Evolutionary conservation across 2,329 filamentous ascomycete genomes (phyloP).

Genomic region (Nothomitra cinnamomea): DNA sequence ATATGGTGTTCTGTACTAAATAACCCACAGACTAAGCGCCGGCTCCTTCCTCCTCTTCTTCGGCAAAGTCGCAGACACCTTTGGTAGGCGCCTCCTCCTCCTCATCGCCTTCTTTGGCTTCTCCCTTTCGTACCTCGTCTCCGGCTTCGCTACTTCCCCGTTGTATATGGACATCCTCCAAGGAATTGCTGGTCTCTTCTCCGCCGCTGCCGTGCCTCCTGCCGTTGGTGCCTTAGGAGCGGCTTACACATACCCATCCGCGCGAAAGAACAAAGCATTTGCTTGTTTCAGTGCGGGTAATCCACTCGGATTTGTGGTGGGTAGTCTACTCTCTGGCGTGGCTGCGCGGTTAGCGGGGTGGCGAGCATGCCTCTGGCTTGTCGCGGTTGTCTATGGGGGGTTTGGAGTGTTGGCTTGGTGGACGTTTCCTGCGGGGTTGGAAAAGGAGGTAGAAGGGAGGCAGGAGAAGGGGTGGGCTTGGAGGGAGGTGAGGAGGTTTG

Average conservation of each 20-base stretch:
- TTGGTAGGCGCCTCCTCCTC: slow-evolving; percentile 45
- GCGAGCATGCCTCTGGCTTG: slow-evolving; percentile 43
- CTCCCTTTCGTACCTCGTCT: slow-evolving; percentile 36
- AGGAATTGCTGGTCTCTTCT: slow-evolving; percentile 46
- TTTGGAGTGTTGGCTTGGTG: slow-evolving; percentile 41
- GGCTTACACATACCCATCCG: slow-evolving; percentile 42
- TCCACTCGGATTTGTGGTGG: slow-evolving; percentile 38
- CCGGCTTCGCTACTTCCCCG: slow-evolving; percentile 39
- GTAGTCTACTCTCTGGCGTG: slow-evolving; percentile 43
- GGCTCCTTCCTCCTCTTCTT: slow-evolving; percentile 51
- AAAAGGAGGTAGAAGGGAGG: slow-evolving; percentile 28
- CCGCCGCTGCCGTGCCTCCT: slow-evolving; percentile 45
- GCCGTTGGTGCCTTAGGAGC: slow-evolving; percentile 47
- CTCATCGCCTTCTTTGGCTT: slow-evolving; percentile 42
- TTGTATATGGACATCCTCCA: slow-evolving; percentile 45
- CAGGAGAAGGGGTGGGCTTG: slow-evolving; percentile 23
- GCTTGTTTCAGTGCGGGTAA: slow-evolving; percentile 44
- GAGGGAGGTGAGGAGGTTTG: slow-evolving; percentile 38
- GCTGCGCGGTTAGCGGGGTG: slow-evolving; percentile 44
- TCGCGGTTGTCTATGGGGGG: slow-evolving; percentile 45
- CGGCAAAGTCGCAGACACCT: slow-evolving; percentile 46
- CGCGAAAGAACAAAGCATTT: slow-evolving; percentile 47
- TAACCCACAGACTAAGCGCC: slow-evolving; percentile 32
- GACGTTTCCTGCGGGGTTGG: slow-evolving; percentile 40
- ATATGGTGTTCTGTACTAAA: neutral